Base-by-base conservation (phyloP, 164 flowering plant genomes). In the Vitis rotundifolia region DNA sequence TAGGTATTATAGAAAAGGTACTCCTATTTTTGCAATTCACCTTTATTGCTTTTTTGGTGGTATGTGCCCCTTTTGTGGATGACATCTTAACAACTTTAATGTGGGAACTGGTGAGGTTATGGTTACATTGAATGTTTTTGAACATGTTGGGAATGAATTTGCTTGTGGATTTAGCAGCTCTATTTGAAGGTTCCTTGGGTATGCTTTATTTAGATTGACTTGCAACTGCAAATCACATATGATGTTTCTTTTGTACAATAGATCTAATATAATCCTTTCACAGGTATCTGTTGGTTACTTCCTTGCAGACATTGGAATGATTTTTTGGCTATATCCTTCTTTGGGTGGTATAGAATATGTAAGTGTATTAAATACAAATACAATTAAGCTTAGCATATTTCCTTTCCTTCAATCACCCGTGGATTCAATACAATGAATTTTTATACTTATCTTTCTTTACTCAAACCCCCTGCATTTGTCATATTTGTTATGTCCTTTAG, bases 221-320 rank as follows among this genome's bases (percentile, higher is more conserved):
- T 71, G 31, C 26, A n/a, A 13, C 47, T 52, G 5, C 44, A 3
- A 22, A 6, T 37, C 44, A 0, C 44, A 4, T 37, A 37, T 37
- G 44, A 37, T 37, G 26, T 11, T 12, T 44, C 11, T 26, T 49
- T 37, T 47, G 44, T 61, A 52, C 60, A 11, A 47, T 59, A 19
- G 7, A 37, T 37, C 44, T 22, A 0, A 37, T 37, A 37, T 37
- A 13, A 31, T 68, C 65, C 49, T 72, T 76, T 84, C 78, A 59
- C 89, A 93, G 99, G 86, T 88, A 58, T 95, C 98, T 53, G 90
- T 90, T 78, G 99, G 99, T 1, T 95, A 95, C 86, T 95, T 95
- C 79, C 49, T 90, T 61, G 73, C 91, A 8, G 99, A 95, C 82
- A 88, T 95, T 68, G 90, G 78, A 61, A 91, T 93, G 97, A 90